These are phyloP conservation scores for Colletotrichum noveboracense DNA, from an alignment of 2,329 filamentous ascomycete genomes.

Conservation along the genomic window DNA sequence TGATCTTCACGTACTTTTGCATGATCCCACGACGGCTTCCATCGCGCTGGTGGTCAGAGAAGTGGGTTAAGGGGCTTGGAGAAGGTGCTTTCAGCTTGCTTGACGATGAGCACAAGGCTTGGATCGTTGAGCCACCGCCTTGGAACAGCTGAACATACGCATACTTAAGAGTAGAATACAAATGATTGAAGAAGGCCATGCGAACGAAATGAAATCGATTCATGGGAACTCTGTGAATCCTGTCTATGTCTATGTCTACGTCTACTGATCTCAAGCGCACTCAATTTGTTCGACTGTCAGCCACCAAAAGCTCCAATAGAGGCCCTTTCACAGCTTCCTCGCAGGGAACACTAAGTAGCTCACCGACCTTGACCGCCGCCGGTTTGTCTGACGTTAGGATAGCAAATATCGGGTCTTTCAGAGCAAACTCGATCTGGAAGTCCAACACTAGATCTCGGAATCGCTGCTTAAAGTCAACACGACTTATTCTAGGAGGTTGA, in stretches of 20 bases:
- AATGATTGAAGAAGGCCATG: background rate
- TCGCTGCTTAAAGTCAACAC: background rate
- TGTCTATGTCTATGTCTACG: background rate
- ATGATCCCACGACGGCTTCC: conserved; percentile 32
- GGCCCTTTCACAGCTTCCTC: background rate
- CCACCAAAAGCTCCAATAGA: background rate
- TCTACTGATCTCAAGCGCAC: background rate
- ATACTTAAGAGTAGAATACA: background rate
- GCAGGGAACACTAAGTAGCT: background rate
- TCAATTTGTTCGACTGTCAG: background rate
- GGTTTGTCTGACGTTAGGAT: background rate
- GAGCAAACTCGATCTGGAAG: background rate
- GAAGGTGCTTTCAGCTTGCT: conserved; percentile 31
- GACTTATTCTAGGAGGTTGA: background rate
- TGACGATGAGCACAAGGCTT: conserved; percentile 37
- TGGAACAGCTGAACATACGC: conserved; percentile 26
- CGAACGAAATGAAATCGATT: background rate
- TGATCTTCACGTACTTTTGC: conserved; percentile 38
- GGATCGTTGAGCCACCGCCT: conserved; percentile 27
- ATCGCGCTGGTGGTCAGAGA: conserved; percentile 39
- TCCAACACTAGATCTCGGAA: background rate
- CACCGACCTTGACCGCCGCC: background rate
- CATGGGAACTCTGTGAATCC: background rate
- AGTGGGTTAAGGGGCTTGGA: conserved; percentile 36
- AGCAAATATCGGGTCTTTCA: background rate